A percentile compares a stretch with the other conserved stretches of the same genome.
phyloP scores from a whole-genome alignment of 495 filamentous ascomycete genomes.

The Monascus purpureus region DNA sequence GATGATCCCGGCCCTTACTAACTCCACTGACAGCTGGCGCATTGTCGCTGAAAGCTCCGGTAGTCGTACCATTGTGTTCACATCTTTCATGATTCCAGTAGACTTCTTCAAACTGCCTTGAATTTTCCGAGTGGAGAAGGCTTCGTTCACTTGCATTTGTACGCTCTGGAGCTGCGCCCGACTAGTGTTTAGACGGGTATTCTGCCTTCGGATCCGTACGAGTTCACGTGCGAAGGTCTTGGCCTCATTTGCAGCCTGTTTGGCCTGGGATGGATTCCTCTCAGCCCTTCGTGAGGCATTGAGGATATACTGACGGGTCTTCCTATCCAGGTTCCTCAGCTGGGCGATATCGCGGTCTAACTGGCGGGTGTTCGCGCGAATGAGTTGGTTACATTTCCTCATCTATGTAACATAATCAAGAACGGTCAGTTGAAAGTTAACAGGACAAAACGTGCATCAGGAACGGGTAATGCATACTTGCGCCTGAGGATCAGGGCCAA shows the following conservation, averaged over 20 bases:
- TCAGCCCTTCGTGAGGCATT: constrained; percentile 64
- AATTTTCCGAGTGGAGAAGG: constrained; percentile 90
- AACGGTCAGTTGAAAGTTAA: constrained; percentile 1
- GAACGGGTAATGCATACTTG: constrained; percentile 44
- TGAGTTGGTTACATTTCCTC: constrained; percentile 88
- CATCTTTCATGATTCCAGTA: constrained; percentile 93
- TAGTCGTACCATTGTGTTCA: constrained; percentile 71
- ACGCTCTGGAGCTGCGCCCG: constrained; percentile 90
- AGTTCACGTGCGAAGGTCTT: constrained; percentile 82
- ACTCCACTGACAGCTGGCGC: constrained; percentile 72
- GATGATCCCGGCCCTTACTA: constrained; percentile 90
- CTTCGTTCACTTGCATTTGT: constrained; percentile 95
- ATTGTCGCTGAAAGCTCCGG: constrained; percentile 84
- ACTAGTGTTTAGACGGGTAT: constrained; percentile 58
- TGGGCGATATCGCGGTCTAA: constrained; percentile 82
- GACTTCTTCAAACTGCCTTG: constrained; percentile 79
- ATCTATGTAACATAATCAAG: constrained; percentile 37
- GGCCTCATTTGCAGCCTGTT: constrained; percentile 62
- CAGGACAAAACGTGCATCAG: neutral
- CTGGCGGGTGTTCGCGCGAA: constrained; percentile 83
- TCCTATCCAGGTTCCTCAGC: constrained; percentile 61
- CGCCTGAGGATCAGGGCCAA: constrained; percentile 78
- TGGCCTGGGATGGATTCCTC: constrained; percentile 57
- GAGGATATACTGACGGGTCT: constrained; percentile 76
- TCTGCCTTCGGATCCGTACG: constrained; percentile 65